Percentiles rank a stretch among this genome's conserved stretches.
phyloP scores from a whole-genome alignment of 2,329 filamentous ascomycete species.

The Cercospora janseana region DNA sequence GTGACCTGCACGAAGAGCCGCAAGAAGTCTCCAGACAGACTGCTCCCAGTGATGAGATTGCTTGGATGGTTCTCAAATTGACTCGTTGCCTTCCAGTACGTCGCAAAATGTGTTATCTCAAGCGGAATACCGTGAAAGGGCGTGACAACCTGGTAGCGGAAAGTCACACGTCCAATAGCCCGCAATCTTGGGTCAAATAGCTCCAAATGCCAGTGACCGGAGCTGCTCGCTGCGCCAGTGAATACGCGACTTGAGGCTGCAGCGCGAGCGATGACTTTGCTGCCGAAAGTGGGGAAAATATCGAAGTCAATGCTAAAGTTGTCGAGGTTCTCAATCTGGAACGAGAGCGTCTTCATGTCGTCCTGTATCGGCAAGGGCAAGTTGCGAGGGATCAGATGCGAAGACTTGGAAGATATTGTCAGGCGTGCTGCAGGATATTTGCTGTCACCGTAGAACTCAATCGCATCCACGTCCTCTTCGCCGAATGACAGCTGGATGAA shows the following conservation, averaged over 20 bases:
- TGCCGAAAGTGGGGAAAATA: slow-evolving; percentile 94
- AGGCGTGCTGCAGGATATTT: slow-evolving; percentile 93
- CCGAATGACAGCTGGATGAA: slow-evolving; percentile 92
- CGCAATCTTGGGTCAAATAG: slow-evolving; percentile 89
- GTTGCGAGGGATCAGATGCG: slow-evolving; percentile 93
- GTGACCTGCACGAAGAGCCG: slow-evolving; percentile 90
- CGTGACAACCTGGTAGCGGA: slow-evolving; percentile 94
- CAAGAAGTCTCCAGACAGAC: slow-evolving; percentile 91
- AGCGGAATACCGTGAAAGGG: slow-evolving; percentile 89
- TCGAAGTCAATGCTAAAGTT: slow-evolving; percentile 95
- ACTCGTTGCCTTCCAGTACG: slow-evolving; percentile 98
- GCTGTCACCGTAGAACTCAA: slow-evolving; percentile 94
- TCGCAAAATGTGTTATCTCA: slow-evolving; percentile 97
- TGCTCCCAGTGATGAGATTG: slow-evolving; percentile 90
- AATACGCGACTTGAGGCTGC: slow-evolving; percentile 89
- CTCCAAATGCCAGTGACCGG: slow-evolving; percentile 78
- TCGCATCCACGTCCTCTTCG: slow-evolving; percentile 67
- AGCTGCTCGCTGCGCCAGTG: slow-evolving; percentile 69
- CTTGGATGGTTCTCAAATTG: slow-evolving; percentile 82
- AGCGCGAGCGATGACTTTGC: slow-evolving; percentile 94
- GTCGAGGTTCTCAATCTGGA: slow-evolving; percentile 91
- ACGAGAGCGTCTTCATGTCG: slow-evolving; percentile 87
- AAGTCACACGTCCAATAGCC: slow-evolving; percentile 89
- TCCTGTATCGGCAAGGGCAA: slow-evolving; percentile 94
- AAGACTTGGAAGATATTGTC: slow-evolving; percentile 94